These are phyloP conservation scores for Neophaeococcomyces aloes DNA, from an alignment of 2,329 filamentous ascomycete genomes.

Conservation along the genomic window DNA sequence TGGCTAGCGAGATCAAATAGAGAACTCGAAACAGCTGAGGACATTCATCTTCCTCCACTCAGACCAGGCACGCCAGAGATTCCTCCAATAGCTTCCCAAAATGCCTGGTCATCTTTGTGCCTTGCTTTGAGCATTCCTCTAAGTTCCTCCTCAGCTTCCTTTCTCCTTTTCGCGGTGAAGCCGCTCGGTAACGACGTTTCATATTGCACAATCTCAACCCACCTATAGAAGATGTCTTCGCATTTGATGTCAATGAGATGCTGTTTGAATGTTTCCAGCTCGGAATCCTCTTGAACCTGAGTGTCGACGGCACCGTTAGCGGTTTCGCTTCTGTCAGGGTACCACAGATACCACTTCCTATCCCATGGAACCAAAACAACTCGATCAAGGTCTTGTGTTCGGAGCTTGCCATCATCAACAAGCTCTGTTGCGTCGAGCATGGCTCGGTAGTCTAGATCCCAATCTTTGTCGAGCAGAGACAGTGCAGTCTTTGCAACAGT, in stretches of 20 bases:
- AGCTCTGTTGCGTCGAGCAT: constrained; percentile 67
- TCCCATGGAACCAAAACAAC: constrained; percentile 49
- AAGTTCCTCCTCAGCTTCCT: constrained; percentile 61
- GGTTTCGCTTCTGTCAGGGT: constrained; percentile 39
- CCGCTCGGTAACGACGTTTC: constrained; percentile 70
- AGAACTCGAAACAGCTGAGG: no score
- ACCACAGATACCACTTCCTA: constrained; percentile 59
- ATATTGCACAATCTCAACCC: constrained; percentile 86
- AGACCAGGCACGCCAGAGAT: constrained; percentile 46
- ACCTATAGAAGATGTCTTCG: constrained; percentile 79
- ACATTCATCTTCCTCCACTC: constrained; percentile 22
- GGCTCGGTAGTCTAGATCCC: constrained; percentile 74
- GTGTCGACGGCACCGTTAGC: constrained; percentile 24
- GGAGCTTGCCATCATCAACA: constrained; percentile 45
- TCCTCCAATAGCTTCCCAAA: constrained; percentile 62
- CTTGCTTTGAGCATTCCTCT: constrained; percentile 63
- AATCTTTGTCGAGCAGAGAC: constrained; percentile 70
- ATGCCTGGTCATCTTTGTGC: constrained; percentile 69
- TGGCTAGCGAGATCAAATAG: no score
- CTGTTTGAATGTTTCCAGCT: constrained; percentile 72
- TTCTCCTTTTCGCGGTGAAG: constrained; percentile 64
- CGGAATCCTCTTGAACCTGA: constrained; percentile 52
- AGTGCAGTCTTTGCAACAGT: constrained; percentile 76
- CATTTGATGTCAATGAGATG: constrained; percentile 66
- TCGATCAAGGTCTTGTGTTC: constrained; percentile 58